Base-by-base conservation (phyloP, 164 flowering plant species). In the Brasenia schreberi region DNA sequence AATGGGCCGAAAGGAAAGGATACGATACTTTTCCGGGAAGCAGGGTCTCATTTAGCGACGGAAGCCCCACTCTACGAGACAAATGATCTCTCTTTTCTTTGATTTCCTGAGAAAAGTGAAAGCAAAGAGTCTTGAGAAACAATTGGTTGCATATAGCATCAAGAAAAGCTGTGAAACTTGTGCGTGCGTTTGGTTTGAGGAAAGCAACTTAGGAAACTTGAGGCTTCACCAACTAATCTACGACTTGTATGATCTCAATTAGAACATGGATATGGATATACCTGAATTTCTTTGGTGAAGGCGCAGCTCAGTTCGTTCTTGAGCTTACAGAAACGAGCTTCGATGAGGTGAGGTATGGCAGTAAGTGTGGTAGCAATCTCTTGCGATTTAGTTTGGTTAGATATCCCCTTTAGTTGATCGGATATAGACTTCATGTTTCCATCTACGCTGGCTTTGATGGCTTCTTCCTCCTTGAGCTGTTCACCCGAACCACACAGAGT, bases 401-500 rank as follows among this genome's bases (percentile, higher is more conserved):
- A 62, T 68, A 72, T 74, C 66, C 79, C 79, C 73, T 66, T 76
- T 42, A 84, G 59, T 72, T 82, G 80, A 64, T 84, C 87, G 49
- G 77, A 75, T 66, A 94, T 62, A 43, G 80, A 79, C 67, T 88
- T 88, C 43, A 91, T 68, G 73, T 76, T 77, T 65, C 66, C 81
- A 65, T 80, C 86, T 68, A 89, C 64, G 71, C 77, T 76, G 42
- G 75, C 71, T 84, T 85, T 89, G 69, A 82, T 70, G 65, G 81
- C 90, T 70, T 88, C 93, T 69, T 84, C 86, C 68, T 82, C 88
- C 75, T 88, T 88, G 68, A 67, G 80, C 96, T 94, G 77, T 72
- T 64, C 27, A 67, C 60, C 17, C 67, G 69, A 73, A 7, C 42
- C 45, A 43, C 7, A 45, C 53, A 45, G 7, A 12, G 53, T 45